Percentiles rank a stretch among this genome's conserved stretches.
These are phyloP conservation scores for Butyriboletus loyo DNA, from an alignment of 768 basidiomycete genomes.

Conservation along the genomic window DNA sequence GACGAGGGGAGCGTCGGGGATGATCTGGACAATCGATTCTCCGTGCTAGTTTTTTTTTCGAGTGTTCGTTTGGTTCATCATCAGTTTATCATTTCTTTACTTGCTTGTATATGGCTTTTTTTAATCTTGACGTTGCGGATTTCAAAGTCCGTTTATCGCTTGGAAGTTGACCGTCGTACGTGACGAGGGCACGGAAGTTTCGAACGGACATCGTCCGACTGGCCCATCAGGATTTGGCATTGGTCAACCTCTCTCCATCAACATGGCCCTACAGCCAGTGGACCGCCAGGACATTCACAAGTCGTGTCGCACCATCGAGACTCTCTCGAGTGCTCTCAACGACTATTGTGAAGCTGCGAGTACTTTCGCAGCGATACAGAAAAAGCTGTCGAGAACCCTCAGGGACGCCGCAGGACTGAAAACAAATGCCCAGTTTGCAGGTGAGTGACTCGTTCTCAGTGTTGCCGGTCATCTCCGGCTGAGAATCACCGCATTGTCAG, in stretches of 20 bases:
- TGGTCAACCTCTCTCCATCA: neutral
- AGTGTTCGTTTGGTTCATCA: too few relatives aligned
- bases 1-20: conserved; percentile 1
- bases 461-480: neutral
- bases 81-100: neutral
- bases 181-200: neutral
- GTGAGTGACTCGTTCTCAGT: conserved; percentile 37
- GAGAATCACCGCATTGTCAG: conserved; percentile 34
- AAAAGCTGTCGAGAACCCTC: conserved; percentile 70
- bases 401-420: conserved; percentile 62
- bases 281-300: conserved; percentile 77
- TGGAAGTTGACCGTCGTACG: neutral
- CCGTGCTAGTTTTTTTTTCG: neutral
- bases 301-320: conserved; percentile 73
- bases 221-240: neutral
- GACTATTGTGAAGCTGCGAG: conserved; percentile 74
- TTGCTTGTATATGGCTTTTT: too few relatives aligned
- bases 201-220: neutral
- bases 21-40: too few relatives aligned
- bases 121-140: too few relatives aligned
- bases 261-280: conserved; percentile 36
- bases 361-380: conserved; percentile 62
- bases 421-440: conserved; percentile 57
- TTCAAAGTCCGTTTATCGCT: conserved; percentile 24
- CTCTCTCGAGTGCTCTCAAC: conserved; percentile 59